A percentile compares a stretch with the other conserved stretches of the same genome.
Conservation (phyloP, 2,329 filamentous ascomycete genomes). For the Sporothrix globosa region DNA sequence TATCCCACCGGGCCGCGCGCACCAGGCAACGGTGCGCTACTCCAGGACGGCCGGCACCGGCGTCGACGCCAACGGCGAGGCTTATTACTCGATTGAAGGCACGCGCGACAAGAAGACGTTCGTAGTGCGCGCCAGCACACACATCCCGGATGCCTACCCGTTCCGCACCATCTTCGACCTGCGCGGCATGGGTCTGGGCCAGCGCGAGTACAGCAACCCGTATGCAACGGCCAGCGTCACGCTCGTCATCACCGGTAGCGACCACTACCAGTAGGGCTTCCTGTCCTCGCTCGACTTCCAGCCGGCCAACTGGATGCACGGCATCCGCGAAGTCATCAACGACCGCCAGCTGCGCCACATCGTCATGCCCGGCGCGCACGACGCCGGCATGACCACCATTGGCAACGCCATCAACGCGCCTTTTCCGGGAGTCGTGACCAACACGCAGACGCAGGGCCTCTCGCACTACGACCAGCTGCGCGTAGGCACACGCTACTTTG, state of each 20-base stretch:
- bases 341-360: conserved; percentile 50
- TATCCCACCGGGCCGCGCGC: not conserved
- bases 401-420: conserved; percentile 40
- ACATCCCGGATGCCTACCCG: conserved; percentile 39
- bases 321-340: conserved; percentile 43
- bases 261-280: conserved; percentile 42
- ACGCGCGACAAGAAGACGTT: conserved; percentile 43
- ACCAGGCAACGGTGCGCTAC: not conserved
- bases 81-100: conserved; percentile 41
- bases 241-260: conserved; percentile 46
- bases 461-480: conserved; percentile 51
- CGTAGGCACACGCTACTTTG: conserved; percentile 53
- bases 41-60: not conserved
- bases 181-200: conserved; percentile 21
- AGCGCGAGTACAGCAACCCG: conserved; percentile 41
- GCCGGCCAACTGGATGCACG: conserved; percentile 43
- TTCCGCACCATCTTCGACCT: conserved; percentile 34
- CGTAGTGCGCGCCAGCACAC: conserved; percentile 41
- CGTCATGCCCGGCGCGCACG: conserved; percentile 54
- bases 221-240: not conserved
- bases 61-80: conserved; percentile 41
- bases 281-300: conserved; percentile 41
- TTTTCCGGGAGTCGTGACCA: conserved; percentile 35
- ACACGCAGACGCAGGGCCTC: conserved; percentile 52
- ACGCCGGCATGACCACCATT: conserved; percentile 54